phyloP scores from a whole-genome alignment of 352 stramenopile species.

The Aphanomyces euteiches region DNA sequence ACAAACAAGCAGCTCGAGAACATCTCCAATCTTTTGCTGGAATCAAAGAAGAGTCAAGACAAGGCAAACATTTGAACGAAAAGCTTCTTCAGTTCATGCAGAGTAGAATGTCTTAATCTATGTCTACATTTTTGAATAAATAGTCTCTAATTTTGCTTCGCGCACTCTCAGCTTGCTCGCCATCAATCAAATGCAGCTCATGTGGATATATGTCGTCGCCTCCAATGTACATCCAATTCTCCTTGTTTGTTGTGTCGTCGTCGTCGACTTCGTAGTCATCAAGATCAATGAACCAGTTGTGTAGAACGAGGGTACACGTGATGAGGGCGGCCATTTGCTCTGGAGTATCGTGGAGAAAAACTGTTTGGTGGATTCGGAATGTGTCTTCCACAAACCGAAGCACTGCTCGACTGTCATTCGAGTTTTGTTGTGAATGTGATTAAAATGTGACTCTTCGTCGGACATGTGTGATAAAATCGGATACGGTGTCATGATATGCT shows the following conservation, averaged over 20 bases:
- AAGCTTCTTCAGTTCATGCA: too few relatives aligned
- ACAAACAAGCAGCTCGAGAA: too few relatives aligned
- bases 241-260: not conserved
- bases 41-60: too few relatives aligned
- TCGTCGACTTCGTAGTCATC: not conserved
- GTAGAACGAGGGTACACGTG: not conserved
- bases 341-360: too few relatives aligned
- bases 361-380: not conserved
- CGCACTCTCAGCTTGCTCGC: not conserved
- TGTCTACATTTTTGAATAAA: not conserved
- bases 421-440: not conserved
- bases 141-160: slow-evolving; percentile 4
- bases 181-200: slow-evolving; percentile 7
- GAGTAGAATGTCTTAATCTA: too few relatives aligned
- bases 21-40: too few relatives aligned
- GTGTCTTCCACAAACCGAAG: slow-evolving; percentile 19
- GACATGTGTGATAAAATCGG: slow-evolving; percentile 3
- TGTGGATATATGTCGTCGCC: not conserved
- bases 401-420: slow-evolving; percentile 9
- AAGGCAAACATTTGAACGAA: too few relatives aligned
- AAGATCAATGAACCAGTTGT: slow-evolving; percentile 8
- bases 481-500: slow-evolving; percentile 8
- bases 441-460: not conserved
- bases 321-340: not conserved
- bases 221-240: slow-evolving; percentile 16